Conservation (phyloP, 1,139 yeast genomes). For the Yamadazyma trypodendri region DNA sequence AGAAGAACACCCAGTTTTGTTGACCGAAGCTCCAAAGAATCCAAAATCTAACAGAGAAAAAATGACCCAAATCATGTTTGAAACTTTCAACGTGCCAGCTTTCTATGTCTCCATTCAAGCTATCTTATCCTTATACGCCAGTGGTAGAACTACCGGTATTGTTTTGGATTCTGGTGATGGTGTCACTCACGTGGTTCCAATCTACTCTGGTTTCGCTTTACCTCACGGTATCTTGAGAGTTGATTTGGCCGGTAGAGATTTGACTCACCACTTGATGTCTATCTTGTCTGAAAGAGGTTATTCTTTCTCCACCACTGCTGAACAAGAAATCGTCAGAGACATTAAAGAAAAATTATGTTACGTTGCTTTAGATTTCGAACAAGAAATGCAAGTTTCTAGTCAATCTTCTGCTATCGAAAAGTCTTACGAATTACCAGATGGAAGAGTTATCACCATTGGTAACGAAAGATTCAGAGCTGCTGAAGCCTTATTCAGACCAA, state of each 20-base stretch:
- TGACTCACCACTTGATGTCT: constrained; percentile 98
- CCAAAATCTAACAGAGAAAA: constrained; percentile 99
- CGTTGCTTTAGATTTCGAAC: constrained; percentile 94
- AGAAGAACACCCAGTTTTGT: constrained; percentile 97
- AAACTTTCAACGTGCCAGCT: constrained; percentile 98
- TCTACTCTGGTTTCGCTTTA: constrained; percentile 98
- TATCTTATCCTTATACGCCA: constrained; percentile 94
- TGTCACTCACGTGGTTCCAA: constrained; percentile 99
- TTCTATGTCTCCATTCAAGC: constrained; percentile 99
- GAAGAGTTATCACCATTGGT: constrained; percentile 99
- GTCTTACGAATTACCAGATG: constrained; percentile 99
- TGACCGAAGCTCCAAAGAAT: constrained; percentile 99
- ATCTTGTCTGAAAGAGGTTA: constrained; percentile 98
- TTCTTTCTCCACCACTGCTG: constrained; percentile 98
- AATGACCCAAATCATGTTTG: constrained; percentile 98
- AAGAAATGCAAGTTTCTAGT: constrained; percentile 98
- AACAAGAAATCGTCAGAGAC: constrained; percentile 99
- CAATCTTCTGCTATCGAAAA: constrained; percentile 98
- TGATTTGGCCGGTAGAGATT: constrained; percentile 99
- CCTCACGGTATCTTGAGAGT: constrained; percentile 99
- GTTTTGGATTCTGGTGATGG: constrained; percentile 99
- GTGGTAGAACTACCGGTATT: constrained; percentile 99
- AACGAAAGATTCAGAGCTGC: constrained; percentile 99
- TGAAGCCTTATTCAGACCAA: constrained; percentile 99
- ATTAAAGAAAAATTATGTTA: constrained; percentile 99